Base-by-base conservation (phyloP, 2,329 filamentous ascomycete species). In the Claviceps sp. region DNA sequence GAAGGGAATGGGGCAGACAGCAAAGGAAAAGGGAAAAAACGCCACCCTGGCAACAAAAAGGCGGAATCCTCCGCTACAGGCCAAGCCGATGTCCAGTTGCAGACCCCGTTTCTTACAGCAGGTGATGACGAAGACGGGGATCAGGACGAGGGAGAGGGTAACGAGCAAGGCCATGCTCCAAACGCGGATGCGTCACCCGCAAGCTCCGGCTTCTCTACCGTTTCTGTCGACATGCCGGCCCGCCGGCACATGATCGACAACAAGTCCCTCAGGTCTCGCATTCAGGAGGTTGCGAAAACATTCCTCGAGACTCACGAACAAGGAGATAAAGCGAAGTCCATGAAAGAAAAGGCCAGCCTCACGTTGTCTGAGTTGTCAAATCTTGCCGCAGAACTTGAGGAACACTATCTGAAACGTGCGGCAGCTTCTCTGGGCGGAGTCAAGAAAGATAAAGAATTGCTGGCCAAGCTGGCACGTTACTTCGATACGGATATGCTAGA, bases 401-500 rank as follows among this genome's bases (percentile, higher is more conserved):
- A 68, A 0, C 88, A 84, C 62, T 95, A 91, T 64, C 70, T 84
- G 13, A 71, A 72, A 41, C 73, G 74, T 44, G 74, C 72, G 1
- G 65, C 75, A 1, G 69, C 69, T 5, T 73, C 70, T 44, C 60
- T 73, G 11, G 64, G 69, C 4, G 46, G 44, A 5, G 48, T 43
- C 7, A 38, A 55, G 20, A 69, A 78, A 42, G 88, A 86, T 11
- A 72, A 75, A 37, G 70, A 75, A 2, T 72, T 95, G 0, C 97
- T 97, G 67, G 72, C 75, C 37, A 80, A 77, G 49, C 72, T 98
- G 53, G 88, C 89, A 0, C 77, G 79, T 3, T 90, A 93, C 62
- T 98, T 98, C 60, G 85, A 94, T 61, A 83, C 85, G 0, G 87
- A 96, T 67, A 85, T 93, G 1, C 69, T 95, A 51, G 86, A 95